Base-by-base conservation (phyloP, 306 rosid species). In the Citrullus colocynthis region DNA sequence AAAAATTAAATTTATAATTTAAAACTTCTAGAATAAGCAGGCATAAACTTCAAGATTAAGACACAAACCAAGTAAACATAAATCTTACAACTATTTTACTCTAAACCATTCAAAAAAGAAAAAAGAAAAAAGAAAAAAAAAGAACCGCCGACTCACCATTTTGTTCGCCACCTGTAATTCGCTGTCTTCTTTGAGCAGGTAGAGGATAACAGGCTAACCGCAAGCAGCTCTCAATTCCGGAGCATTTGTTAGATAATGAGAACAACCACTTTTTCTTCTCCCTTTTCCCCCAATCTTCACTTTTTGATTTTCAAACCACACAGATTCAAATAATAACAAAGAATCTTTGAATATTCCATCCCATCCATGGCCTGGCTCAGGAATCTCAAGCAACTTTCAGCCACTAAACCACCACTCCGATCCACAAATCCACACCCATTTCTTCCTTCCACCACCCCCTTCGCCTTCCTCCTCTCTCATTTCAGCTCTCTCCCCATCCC, bases 281-380 rank as follows among this genome's bases (percentile, higher is more conserved):
- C 8, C 6, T 37, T 13, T 44, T 41, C 15, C 9, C 48, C 72
- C 14, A 8, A 16, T 64, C 72, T 64, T 64, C 72, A 8, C 34
- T 67, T 20, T 41, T 28, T 14, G 0, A 72, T 67, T 42, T 41
- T 24, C 13, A 3, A 48, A 48, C 58, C 10, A 30, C 24, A n/a
- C 39, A 73, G 21, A 16, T 6, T 18, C 34, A 1, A 12, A 44
- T 9, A 28, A 3, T 8, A 30, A 60, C 4, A 11, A 37, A 54
- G 51, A 75, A 49, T 45, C 48, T 48, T 3, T 41, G 49, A 76
- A 76, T 42, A 59, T 59, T n/a, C 75, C 28, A 17, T 44, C 28
- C 11, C 71, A 63, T 9, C 32, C 37, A 94, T 91, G 99, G 77
- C 88, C 42, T 89, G 81, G 88, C 80, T 92, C 78, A 85, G 92